Conservation (phyloP, 2,329 filamentous ascomycete genomes). For the Ceratocystis eucalypticola region DNA sequence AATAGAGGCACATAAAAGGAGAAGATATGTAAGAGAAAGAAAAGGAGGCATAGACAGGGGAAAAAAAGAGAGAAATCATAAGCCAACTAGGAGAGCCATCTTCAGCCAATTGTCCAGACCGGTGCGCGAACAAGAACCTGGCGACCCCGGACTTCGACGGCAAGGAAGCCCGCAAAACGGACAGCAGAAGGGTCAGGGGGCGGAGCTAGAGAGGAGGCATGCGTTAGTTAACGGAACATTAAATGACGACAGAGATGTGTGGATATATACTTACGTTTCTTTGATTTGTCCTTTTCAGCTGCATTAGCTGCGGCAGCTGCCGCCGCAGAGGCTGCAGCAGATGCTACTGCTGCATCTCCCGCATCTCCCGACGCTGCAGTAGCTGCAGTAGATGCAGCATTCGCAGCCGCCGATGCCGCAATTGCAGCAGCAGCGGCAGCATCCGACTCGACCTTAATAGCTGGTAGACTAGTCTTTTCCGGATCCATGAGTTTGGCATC, state of each 20-base stretch:
- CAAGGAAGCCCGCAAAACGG: conserved; percentile 62
- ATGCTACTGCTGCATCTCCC: background rate
- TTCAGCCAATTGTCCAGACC: conserved; percentile 45
- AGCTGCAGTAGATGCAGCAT: conserved; percentile 22
- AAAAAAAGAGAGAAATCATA: conserved; percentile 17
- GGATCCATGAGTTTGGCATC: conserved; percentile 69
- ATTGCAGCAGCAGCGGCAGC: conserved; percentile 20
- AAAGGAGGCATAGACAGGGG: conserved; percentile 17
- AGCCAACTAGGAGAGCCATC: conserved; percentile 2
- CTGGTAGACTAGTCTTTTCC: conserved; percentile 57
- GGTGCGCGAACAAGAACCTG: conserved; percentile 65
- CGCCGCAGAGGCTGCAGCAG: background rate
- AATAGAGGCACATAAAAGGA: conserved; percentile 19
- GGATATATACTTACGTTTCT: conserved; percentile 32
- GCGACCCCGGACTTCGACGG: conserved; percentile 60
- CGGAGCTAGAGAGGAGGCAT: background rate
- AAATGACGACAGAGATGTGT: background rate
- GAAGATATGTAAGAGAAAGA: conserved; percentile 18
- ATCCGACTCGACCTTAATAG: conserved; percentile 26
- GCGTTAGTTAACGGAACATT: background rate
- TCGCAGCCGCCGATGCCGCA: conserved; percentile 29
- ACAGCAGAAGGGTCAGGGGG: conserved; percentile 42
- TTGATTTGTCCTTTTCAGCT: conserved; percentile 33
- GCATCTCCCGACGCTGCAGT: background rate
- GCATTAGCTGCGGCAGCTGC: conserved; percentile 28